Conservation (phyloP, 352 stramenopile species). For the Phytophthora pluvialis region DNA sequence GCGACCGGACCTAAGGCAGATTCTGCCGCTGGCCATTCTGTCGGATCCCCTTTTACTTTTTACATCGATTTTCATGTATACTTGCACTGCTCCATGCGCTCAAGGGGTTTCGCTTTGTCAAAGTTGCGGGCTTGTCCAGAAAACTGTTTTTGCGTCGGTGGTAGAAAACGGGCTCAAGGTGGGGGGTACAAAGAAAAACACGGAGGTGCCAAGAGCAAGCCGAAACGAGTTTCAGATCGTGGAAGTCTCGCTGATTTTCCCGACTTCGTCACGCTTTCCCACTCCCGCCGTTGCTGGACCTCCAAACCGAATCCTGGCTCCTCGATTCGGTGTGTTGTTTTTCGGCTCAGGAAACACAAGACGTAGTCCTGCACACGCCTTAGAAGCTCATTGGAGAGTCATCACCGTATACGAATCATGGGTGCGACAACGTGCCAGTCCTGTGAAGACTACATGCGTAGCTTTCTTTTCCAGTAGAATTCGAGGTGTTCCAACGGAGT, state of each 20-base stretch:
- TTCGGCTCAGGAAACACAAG: background rate
- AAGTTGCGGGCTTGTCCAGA: too few species aligned
- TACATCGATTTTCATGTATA: conserved; percentile 8
- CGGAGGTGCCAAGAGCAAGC: too few species aligned
- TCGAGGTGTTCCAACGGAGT: too few species aligned
- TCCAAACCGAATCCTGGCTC: too few species aligned
- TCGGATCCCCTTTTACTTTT: background rate
- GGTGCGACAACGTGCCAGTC: background rate
- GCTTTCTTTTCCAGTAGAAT: background rate
- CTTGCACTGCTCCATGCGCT: background rate
- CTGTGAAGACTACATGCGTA: background rate
- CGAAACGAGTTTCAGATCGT: too few species aligned
- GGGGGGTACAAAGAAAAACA: too few species aligned
- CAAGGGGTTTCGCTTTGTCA: background rate
- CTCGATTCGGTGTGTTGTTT: background rate
- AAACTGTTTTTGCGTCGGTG: too few species aligned
- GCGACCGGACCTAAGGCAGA: conserved; percentile 37
- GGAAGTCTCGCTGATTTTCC: too few species aligned
- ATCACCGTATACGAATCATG: background rate
- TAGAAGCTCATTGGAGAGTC: background rate
- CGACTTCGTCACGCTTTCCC: too few species aligned
- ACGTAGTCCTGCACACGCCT: background rate
- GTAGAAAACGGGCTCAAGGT: too few species aligned
- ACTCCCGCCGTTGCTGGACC: too few species aligned
- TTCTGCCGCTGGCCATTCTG: background rate